Percentiles rank a stretch among this genome's conserved stretches.
phyloP scores from a whole-genome alignment of 345 rosid species.

The Eucalyptus virginea region DNA sequence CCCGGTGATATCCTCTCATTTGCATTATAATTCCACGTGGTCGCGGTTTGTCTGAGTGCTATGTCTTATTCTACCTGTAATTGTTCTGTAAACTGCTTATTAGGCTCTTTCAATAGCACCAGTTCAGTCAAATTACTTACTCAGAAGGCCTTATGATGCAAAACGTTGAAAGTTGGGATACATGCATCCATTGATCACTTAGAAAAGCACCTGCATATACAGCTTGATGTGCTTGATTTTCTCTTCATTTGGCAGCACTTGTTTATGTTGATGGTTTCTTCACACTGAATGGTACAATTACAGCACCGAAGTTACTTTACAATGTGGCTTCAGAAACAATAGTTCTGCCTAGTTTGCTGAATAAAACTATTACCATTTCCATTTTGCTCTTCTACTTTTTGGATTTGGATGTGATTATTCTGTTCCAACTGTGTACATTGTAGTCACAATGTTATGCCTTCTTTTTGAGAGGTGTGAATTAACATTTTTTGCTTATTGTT shows the following conservation, averaged over 20 bases:
- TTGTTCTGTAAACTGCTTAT: background rate
- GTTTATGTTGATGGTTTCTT: background rate
- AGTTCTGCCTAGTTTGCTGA: background rate
- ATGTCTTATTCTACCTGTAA: background rate
- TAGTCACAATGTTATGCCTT: background rate
- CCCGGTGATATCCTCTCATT: background rate
- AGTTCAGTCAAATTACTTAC: background rate
- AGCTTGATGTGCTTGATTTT: background rate
- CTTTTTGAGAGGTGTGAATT: background rate
- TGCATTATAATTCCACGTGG: background rate
- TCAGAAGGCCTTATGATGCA: background rate
- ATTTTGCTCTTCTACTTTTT: background rate
- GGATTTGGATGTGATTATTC: background rate
- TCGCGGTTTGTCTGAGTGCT: background rate
- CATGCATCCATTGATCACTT: background rate
- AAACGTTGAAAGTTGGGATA: background rate
- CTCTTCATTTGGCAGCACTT: background rate
- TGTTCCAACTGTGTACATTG: background rate
- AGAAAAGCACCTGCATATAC: background rate
- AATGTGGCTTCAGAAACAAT: background rate
- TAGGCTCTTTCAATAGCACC: background rate
- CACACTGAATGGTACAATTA: background rate
- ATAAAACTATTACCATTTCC: background rate
- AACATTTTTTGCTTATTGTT: background rate
- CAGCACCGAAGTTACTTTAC: background rate